Evolutionary conservation across 179 eudicot genomes (phyloP).

Genomic region (Silene noctiflora): DNA sequence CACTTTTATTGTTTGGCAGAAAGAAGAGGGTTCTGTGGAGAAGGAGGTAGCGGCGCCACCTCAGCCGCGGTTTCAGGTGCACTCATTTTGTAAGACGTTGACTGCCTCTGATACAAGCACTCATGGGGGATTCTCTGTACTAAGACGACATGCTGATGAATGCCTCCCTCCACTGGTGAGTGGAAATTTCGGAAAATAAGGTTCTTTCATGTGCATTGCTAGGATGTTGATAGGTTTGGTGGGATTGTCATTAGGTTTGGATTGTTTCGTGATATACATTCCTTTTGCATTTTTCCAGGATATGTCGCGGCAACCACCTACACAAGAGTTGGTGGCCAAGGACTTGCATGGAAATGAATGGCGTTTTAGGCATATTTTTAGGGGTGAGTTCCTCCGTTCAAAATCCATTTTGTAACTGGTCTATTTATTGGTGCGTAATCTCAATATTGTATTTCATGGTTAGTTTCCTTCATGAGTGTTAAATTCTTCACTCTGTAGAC

Average conservation of each 20-base stretch:
- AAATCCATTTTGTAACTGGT: not conserved
- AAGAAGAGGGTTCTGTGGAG: conserved; percentile 51
- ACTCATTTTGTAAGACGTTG: conserved; percentile 87
- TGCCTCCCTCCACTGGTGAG: conserved; percentile 90
- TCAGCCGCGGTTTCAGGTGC: conserved; percentile 59
- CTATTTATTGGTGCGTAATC: not conserved
- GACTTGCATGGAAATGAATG: conserved; percentile 83
- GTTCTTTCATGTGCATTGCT: not conserved
- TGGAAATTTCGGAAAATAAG: not conserved
- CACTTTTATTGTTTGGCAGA: conserved; percentile 36
- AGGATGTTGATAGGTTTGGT: conserved; percentile 18
- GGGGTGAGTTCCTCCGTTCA: conserved; percentile 48
- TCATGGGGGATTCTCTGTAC: conserved; percentile 95
- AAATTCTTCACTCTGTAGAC: not conserved
- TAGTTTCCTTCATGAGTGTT: not conserved
- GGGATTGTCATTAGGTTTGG: conserved; percentile 10
- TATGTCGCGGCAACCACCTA: conserved; percentile 93
- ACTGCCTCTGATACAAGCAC: conserved; percentile 98
- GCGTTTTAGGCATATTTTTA: conserved; percentile 95
- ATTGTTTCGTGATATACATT: conserved; percentile 1
- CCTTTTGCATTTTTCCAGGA: conserved; percentile 45
- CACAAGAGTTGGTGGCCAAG: conserved; percentile 85
- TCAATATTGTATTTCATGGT: not conserved
- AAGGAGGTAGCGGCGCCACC: conserved; percentile 51
- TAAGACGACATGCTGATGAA: conserved; percentile 97